These are phyloP conservation scores for Byssothecium circinans DNA, from an alignment of 2,329 filamentous ascomycete genomes.

Conservation along the genomic window DNA sequence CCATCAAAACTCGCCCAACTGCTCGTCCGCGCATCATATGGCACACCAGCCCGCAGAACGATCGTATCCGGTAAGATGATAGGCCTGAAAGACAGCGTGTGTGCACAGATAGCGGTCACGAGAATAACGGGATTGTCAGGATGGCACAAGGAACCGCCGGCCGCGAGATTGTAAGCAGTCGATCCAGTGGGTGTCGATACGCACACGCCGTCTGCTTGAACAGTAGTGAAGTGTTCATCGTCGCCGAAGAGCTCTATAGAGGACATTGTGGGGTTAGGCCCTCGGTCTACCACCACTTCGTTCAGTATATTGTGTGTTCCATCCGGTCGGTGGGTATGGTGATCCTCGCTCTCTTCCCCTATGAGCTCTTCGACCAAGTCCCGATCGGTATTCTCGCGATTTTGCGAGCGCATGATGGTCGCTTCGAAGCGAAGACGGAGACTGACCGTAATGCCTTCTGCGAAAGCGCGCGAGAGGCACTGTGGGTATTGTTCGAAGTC, in stretches of 20 bases:
- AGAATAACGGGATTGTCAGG: conserved; percentile 96
- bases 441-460: conserved; percentile 84
- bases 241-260: conserved; percentile 91
- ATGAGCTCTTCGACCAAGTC: conserved; percentile 82
- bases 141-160: conserved; percentile 92
- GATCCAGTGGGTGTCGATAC: conserved; percentile 93
- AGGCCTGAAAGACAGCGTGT: conserved; percentile 93
- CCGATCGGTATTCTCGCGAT: conserved; percentile 40
- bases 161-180: conserved; percentile 93
- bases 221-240: conserved; percentile 91
- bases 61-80: conserved; percentile 97
- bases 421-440: conserved; percentile 88
- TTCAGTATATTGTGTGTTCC: conserved; percentile 89
- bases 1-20: conserved; percentile 99
- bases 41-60: conserved; percentile 89
- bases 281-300: conserved; percentile 93
- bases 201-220: conserved; percentile 90
- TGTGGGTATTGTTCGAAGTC: conserved; percentile 76
- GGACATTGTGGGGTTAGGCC: conserved; percentile 93
- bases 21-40: conserved; percentile 83
- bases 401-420: conserved; percentile 82
- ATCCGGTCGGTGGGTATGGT: conserved; percentile 82
- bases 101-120: conserved; percentile 89
- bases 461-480: conserved; percentile 72
- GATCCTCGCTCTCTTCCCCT: conserved; percentile 80